These are phyloP conservation scores for Termitomyces titanicus DNA, from an alignment of 768 basidiomycete genomes.

Conservation along the genomic window DNA sequence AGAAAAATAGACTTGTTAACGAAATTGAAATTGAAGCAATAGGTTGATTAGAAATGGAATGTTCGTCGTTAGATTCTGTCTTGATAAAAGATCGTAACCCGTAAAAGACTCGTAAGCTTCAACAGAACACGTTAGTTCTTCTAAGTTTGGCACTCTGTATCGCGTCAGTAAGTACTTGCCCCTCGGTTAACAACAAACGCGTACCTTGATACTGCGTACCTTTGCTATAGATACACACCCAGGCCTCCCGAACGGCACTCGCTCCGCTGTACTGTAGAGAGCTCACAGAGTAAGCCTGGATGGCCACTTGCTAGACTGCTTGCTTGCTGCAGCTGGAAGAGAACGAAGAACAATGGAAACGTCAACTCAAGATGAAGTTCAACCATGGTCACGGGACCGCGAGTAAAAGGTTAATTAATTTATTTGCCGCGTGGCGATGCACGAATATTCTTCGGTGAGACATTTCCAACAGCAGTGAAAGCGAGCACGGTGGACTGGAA, in stretches of 20 bases:
- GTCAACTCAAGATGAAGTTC: neutral
- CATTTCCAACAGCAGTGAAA: too few relatives aligned
- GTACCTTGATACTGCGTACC: constrained; percentile 4
- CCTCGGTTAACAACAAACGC: neutral
- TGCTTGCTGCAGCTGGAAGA: constrained; percentile 5
- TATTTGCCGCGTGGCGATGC: neutral
- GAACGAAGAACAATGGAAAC: constrained; percentile 13
- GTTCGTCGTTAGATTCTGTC: neutral
- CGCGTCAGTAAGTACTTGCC: neutral
- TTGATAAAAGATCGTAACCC: constrained; percentile 2
- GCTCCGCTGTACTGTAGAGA: neutral
- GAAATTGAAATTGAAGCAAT: too few relatives aligned
- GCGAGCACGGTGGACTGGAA: too few relatives aligned
- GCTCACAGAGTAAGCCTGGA: constrained; percentile 10
- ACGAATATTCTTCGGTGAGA: neutral
- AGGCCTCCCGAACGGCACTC: constrained; percentile 12
- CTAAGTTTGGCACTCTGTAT: constrained; percentile 16
- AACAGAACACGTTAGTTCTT: constrained; percentile 12
- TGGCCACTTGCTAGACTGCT: constrained; percentile 15
- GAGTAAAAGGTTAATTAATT: constrained; percentile 2
- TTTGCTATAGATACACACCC: constrained; percentile 13
- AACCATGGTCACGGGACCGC: constrained; percentile 13
- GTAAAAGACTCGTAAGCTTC: neutral
- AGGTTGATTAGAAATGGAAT: too few relatives aligned
- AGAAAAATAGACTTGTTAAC: constrained; percentile 7